Base-by-base conservation (phyloP, 75 land plant genomes). In the Pinus tabuliformis region DNA sequence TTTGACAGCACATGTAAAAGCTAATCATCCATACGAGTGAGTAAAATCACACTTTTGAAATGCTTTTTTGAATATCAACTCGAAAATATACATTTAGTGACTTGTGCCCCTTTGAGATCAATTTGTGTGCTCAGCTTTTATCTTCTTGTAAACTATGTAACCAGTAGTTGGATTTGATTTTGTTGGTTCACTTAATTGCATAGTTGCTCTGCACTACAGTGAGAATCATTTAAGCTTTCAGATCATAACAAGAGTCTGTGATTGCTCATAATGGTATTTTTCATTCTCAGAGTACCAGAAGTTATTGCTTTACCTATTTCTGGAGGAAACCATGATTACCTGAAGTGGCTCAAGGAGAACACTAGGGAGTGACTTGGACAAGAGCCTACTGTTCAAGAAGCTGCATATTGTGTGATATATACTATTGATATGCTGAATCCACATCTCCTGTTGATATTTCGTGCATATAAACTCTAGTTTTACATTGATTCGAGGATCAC, bases 1-100 rank as follows among this genome's bases (percentile, higher is more conserved):
- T 36, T 81, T 97, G 81, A 97, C 98, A 37, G 91, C 84, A 63
- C 98, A 95, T 81, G 93, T 95, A 15, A 92, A 87, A 56, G 74
- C 79, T 63, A 91, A 92, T 74, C 99, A 97, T 81, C 87, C 89
- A 83, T 94, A 97, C 73, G 97, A 94, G 99, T 96, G 83, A 81
- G 89, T 73, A 28, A 36, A 22, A 24, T 22, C 30, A 21, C 59
- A 45, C 65, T 76, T 42, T 39, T 39, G 22, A 4, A 49, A 9
- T 45, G 15, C 9, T 17, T 16, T 42, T 68, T 68, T 21, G 11
- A 36, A 20, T 30, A 37, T 11, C 21, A 37, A 8, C 74, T 39
- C 65, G 15, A 76, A 75, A n/a, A 39, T 39, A 5, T 8, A 20
- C 18, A 65, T 8, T 12, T 64, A 17, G 13, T 16, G 37, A 65